These are phyloP conservation scores for Fusarium staphyleae DNA, from an alignment of 2,329 filamentous ascomycete genomes.

Conservation along the genomic window DNA sequence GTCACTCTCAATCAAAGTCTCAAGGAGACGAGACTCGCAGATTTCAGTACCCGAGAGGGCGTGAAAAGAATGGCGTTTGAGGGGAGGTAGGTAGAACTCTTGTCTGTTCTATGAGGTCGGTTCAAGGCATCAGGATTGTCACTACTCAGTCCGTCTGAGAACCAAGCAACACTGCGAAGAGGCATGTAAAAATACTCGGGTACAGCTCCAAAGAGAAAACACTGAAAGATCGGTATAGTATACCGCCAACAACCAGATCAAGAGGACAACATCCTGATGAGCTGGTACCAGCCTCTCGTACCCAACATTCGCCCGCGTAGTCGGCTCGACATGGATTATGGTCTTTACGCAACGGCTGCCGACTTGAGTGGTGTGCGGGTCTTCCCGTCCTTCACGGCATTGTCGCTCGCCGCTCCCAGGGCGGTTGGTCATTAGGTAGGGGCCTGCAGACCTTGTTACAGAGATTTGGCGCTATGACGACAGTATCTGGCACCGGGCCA, in stretches of 20 bases:
- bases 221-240: background rate
- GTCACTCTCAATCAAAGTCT: background rate
- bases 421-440: background rate
- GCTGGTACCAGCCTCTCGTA: background rate
- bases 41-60: background rate
- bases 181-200: too few species aligned
- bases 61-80: too few species aligned
- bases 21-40: background rate
- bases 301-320: background rate
- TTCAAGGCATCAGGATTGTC: too few species aligned
- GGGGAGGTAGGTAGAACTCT: too few species aligned
- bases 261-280: background rate
- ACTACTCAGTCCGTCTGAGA: too few species aligned
- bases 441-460: conserved; percentile 2
- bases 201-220: too few species aligned
- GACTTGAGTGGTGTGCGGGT: conserved; percentile 34
- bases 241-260: background rate
- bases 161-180: too few species aligned
- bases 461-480: conserved; percentile 26
- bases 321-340: conserved; percentile 13
- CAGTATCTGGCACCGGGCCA: conserved; percentile 14
- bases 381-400: conserved; percentile 38
- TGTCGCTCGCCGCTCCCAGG: background rate
- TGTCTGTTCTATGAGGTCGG: too few species aligned
- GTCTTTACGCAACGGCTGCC: too few species aligned